Evolutionary conservation across 2,329 filamentous ascomycete genomes (phyloP).

Genomic region (Ophiostoma piceae): DNA sequence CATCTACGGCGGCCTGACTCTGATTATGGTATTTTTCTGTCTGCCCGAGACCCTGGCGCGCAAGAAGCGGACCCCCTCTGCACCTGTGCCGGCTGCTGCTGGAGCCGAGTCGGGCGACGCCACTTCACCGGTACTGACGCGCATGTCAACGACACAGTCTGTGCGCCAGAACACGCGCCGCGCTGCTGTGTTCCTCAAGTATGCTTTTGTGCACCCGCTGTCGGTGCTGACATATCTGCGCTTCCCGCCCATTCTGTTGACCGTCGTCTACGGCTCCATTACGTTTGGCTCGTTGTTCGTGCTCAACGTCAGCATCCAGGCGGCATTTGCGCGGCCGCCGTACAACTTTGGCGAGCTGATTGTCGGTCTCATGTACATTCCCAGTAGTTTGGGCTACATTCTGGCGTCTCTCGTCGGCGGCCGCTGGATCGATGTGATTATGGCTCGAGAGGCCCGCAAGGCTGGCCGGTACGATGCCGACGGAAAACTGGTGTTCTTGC

Average conservation of each 20-base stretch:
- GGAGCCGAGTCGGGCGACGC: conserved; percentile 14
- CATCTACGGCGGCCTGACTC: conserved; percentile 59
- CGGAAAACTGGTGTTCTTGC: conserved; percentile 62
- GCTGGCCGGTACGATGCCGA: conserved; percentile 63
- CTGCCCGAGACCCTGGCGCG: conserved; percentile 60
- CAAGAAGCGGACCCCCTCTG: conserved; percentile 18
- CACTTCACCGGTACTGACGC: conserved; percentile 33
- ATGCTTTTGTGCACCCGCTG: conserved; percentile 66
- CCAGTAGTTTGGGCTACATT: conserved; percentile 68
- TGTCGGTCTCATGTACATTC: conserved; percentile 72
- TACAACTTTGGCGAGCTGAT: conserved; percentile 65
- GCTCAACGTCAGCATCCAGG: conserved; percentile 70
- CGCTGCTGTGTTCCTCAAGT: conserved; percentile 50
- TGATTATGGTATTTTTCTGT: conserved; percentile 53
- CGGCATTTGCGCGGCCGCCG: conserved; percentile 59
- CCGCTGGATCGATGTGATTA: conserved; percentile 73
- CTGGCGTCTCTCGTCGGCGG: conserved; percentile 64
- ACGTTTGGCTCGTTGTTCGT: conserved; percentile 72
- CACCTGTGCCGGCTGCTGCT: conserved; percentile 7
- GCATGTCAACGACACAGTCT: conserved; percentile 55
- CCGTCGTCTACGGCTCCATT: conserved; percentile 67
- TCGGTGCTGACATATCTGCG: conserved; percentile 65
- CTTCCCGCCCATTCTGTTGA: conserved; percentile 67
- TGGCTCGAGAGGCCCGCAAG: conserved; percentile 67
- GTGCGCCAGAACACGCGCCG: conserved; percentile 52